Percentiles rank a stretch among this genome's conserved stretches.
Evolutionary conservation across 352 stramenopile genomes (phyloP).

Genomic region (Globisporangium yorkense): DNA sequence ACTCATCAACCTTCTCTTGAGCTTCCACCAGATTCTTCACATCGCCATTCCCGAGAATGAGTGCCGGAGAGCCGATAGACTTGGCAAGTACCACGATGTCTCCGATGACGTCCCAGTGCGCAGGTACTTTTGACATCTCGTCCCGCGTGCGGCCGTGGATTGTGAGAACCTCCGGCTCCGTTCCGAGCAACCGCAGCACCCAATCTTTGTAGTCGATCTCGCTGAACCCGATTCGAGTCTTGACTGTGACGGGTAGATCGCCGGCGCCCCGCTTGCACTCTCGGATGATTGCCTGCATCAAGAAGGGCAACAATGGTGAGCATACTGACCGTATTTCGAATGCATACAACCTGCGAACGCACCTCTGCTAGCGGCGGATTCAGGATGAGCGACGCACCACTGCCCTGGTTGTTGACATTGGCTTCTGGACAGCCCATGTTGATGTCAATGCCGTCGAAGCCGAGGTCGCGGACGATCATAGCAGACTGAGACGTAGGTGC

Average conservation of each 20-base stretch:
- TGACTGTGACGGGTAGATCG: conserved; percentile 62
- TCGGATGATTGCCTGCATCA: conserved; percentile 40
- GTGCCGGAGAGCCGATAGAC: conserved; percentile 35
- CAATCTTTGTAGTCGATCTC: conserved; percentile 77
- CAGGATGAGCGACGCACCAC: conserved; percentile 60
- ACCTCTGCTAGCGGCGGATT: conserved; percentile 47
- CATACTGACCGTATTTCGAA: background rate
- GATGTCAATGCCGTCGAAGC: conserved; percentile 84
- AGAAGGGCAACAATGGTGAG: background rate
- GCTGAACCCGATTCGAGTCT: conserved; percentile 78
- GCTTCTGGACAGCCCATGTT: conserved; percentile 81
- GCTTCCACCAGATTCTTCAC: conserved; percentile 61
- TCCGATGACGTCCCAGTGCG: conserved; percentile 79
- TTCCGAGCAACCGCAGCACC: conserved; percentile 61
- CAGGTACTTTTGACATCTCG: conserved; percentile 79
- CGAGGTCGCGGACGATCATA: conserved; percentile 67
- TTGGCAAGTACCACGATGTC: conserved; percentile 57
- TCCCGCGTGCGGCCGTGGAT: conserved; percentile 72
- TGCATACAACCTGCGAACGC: background rate
- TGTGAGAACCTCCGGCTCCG: conserved; percentile 64
- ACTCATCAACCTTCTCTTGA: conserved; percentile 54
- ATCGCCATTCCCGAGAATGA: conserved; percentile 80
- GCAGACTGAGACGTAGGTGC: conserved; percentile 25
- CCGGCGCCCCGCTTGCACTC: conserved; percentile 66
- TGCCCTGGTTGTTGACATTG: conserved; percentile 78